Evolutionary conservation across 2,329 filamentous ascomycete species (phyloP), one percentile per base, ranked within the genome.

Genomic region (Pseudocercospora eumusae): DNA sequence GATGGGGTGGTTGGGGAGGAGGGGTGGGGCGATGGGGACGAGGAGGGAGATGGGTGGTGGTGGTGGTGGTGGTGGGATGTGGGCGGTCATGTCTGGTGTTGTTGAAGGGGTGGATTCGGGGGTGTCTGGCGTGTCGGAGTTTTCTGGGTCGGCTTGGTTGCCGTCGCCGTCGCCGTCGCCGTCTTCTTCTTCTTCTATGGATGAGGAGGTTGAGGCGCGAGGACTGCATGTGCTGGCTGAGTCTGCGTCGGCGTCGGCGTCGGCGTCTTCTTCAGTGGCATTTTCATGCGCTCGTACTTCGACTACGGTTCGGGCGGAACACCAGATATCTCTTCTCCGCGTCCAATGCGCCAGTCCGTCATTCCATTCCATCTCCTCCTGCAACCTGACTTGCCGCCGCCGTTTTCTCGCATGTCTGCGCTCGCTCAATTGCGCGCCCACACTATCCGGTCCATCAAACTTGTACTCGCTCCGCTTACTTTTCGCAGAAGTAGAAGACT

Each of bases 321-420:
- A 93, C 93, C 93, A 98, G 6, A 86, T 87, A 77, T 96, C 87
- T 54, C 93, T 84, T 62, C 91, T 82, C 28, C 88, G 85, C 62
- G 88, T 84, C 77, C 91, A 98, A 74, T 89, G 89, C n/a, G 87
- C 84, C 60, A 97, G 75, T 0, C 93, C 93, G 40, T 88, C 81
- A 70, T 97, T 98, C 88, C 90, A 96, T 7, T 63, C 61, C 76
- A 80, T 78, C 65, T 82, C 80, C 28, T 73, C 71, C 59, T 78
- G 75, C 55, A 80, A 63, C 11, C 69, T 68, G 53, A 70, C 64
- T 56, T 73, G 69, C 44, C 78, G 72, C 65, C 76, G 75, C 56
- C 74, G 69, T 65, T 75, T 80, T 61, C 76, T 71, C 59, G 66
- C 68, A 20, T 59, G 25, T 21, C 66, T 65, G 9, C 69, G 66